Percentiles rank a stretch among this genome's conserved stretches.
phyloP scores from a whole-genome alignment of 331 rosid species.

The Phaseolus coccineus region DNA sequence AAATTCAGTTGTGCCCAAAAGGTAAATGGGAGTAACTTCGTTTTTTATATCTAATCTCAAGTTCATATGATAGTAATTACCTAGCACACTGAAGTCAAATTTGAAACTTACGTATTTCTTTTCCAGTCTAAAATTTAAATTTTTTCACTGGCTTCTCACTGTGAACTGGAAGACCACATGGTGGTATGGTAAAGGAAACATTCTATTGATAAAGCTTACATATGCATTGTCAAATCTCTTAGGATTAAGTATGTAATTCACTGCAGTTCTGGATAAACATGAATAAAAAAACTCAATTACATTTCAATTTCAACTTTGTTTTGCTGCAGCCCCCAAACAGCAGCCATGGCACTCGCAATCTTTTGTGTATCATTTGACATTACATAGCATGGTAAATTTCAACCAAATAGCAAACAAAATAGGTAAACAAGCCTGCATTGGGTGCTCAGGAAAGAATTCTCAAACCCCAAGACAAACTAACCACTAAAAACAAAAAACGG shows the following conservation, averaged over 20 bases:
- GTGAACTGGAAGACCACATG: constrained; percentile 2
- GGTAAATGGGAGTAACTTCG: background rate
- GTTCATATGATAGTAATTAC: constrained; percentile 16
- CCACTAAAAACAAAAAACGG: constrained; percentile 3
- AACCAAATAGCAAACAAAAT: background rate
- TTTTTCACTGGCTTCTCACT: constrained; percentile 13
- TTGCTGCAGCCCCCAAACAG: constrained; percentile 29
- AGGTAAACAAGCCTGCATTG: constrained; percentile 22
- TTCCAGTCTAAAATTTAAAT: constrained; percentile 29
- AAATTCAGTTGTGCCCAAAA: constrained; percentile 20
- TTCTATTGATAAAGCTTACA: constrained; percentile 18
- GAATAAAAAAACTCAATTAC: constrained; percentile 19
- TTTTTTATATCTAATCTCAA: constrained; percentile 9
- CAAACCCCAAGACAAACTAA: constrained; percentile 24
- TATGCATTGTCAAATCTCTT: constrained; percentile 11
- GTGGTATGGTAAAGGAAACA: background rate
- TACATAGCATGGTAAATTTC: constrained; percentile 16
- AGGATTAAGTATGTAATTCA: constrained; percentile 26
- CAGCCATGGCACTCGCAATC: background rate
- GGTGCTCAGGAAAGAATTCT: constrained; percentile 17
- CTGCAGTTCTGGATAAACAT: background rate
- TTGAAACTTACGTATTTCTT: constrained; percentile 6
- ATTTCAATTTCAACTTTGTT: constrained; percentile 38
- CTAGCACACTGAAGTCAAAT: no score
- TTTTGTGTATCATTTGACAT: constrained; percentile 1